phyloP scores from a whole-genome alignment of 2,329 filamentous ascomycete genomes.

The Fusarium euwallaceae region DNA sequence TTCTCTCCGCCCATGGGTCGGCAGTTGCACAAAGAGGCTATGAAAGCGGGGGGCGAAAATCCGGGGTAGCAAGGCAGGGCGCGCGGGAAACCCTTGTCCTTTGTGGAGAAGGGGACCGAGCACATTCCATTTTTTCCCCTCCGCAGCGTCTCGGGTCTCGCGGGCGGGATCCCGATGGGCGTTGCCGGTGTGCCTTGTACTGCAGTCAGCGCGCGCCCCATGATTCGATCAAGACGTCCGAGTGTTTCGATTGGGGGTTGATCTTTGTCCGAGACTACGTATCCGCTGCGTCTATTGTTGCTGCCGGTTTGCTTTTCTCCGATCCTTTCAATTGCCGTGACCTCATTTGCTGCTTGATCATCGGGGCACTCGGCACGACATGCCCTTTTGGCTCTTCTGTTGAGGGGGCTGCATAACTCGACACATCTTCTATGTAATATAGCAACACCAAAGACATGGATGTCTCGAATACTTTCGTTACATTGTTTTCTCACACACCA shows the following conservation, averaged over 20 bases:
- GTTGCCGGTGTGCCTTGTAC: conserved; percentile 1
- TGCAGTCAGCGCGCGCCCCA: conserved; percentile 8
- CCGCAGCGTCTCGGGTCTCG: conserved; percentile 12
- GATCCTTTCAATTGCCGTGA: not conserved
- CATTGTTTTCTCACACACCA: not conserved
- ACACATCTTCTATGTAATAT: not conserved
- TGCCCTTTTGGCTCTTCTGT: not conserved
- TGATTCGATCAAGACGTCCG: conserved; percentile 34
- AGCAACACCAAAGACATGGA: not conserved
- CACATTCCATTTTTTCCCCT: conserved; percentile 10
- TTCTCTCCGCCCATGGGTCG: conserved; percentile 29
- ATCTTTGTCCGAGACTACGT: not conserved
- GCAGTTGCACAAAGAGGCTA: conserved; percentile 32
- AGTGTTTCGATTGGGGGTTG: conserved; percentile 30
- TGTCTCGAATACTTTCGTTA: not conserved
- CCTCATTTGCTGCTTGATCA: conserved; percentile 10
- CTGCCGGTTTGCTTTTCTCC: not conserved
- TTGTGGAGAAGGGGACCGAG: conserved; percentile 36
- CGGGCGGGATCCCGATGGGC: conserved; percentile 7
- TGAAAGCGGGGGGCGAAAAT: conserved; percentile 45
- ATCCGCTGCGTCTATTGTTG: conserved; percentile 2
- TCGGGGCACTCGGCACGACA: conserved; percentile 9
- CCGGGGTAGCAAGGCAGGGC: conserved; percentile 45
- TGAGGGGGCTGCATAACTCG: conserved; percentile 1
- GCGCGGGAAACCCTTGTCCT: conserved; percentile 35